Base-by-base conservation (phyloP, 768 basidiomycete species). In the Peribolospora kevripleyi region DNA sequence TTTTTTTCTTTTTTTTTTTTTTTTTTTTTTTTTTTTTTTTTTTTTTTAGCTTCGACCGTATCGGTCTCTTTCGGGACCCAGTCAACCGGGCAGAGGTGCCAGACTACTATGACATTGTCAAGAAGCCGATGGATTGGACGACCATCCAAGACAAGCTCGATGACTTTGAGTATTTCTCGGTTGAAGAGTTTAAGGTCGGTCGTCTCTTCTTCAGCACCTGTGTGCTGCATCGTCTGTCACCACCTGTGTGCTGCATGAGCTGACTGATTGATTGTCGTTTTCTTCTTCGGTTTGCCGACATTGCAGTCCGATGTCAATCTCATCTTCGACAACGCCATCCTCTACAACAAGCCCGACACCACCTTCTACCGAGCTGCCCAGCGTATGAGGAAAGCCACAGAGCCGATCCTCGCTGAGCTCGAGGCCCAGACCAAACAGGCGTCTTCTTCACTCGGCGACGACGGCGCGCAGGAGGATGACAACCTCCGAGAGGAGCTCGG, bases 111-210 rank as follows among this genome's bases (percentile, higher is more conserved):
- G 80, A 85, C 25, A 76, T 88, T 50, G 79, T 97, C 64, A 80
- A 78, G 61, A 70, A 78, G 55, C 93, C 93, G 3, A 97, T 97
- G 90, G 87, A 95, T 67, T 76, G 95, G 61, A 69, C 71, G 54
- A 87, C 84, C 2, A 91, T 97, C 77, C 76, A 81, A 60, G 73
- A 80, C 64, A 97, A 87, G 67, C 75, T 97, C n/a, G 80, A 85
- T 42, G 77, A 73, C n/a, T 82, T 82, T 64, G 77, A 82, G 63
- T 97, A 95, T 66, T 66, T 72, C 8, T 72, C 74, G n/a, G 68
- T 88, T 52, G 79, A 80, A 51, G 69, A 72, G 41, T 91, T 95
- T 63, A 66, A 78, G 14, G 75, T 61, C 9, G 8, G 60, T 47
- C 37, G 5, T 25, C 2, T 11, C 25, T 52, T 37, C 25, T 25